These are phyloP conservation scores for Bonia amplexicaulis DNA, from an alignment of 176 grass and related monocot species.

Conservation along the genomic window DNA sequence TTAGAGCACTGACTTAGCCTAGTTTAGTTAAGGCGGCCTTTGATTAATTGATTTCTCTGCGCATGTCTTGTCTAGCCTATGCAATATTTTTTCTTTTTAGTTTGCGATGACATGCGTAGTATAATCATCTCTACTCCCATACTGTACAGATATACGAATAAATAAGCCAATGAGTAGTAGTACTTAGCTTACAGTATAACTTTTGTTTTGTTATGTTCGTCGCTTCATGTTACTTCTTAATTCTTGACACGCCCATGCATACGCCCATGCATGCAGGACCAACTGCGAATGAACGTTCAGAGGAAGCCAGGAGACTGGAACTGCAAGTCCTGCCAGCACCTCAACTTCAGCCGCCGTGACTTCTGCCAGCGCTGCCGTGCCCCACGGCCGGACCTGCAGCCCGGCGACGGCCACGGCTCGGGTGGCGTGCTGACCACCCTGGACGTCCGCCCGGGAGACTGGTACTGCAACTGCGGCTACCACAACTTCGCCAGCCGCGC, in stretches of 20 bases:
- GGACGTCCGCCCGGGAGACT: slow-evolving; percentile 72
- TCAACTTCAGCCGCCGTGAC: slow-evolving; percentile 90
- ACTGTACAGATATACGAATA: not conserved
- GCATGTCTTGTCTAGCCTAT: slow-evolving; percentile 9
- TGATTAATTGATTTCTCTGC: slow-evolving; percentile 16
- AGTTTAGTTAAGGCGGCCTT: not conserved
- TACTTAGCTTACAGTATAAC: not conserved
- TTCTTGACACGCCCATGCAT: slow-evolving; percentile 12
- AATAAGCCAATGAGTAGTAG: not conserved
- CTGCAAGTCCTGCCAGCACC: slow-evolving; percentile 76
- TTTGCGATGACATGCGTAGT: slow-evolving; percentile 11
- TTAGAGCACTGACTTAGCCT: not conserved
- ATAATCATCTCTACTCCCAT: slow-evolving; percentile 1
- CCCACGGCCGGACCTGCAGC: slow-evolving; percentile 39
- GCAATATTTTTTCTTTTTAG: slow-evolving; percentile 32
- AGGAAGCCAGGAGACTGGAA: slow-evolving; percentile 97
- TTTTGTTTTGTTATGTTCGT: slow-evolving; percentile 9
- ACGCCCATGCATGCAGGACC: slow-evolving; percentile 3
- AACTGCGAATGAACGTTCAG: slow-evolving; percentile 59
- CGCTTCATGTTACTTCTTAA: not conserved
- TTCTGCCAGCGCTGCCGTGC: slow-evolving; percentile 76
- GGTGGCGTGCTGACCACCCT: slow-evolving; percentile 49
- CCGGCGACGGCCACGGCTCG: slow-evolving; percentile 11
- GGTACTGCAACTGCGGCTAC: slow-evolving; percentile 92
- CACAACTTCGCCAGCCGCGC: slow-evolving; percentile 93